These are phyloP conservation scores for Kluyveromyces lactis DNA, from an alignment of 805 yeast species.

Conservation along the genomic window DNA sequence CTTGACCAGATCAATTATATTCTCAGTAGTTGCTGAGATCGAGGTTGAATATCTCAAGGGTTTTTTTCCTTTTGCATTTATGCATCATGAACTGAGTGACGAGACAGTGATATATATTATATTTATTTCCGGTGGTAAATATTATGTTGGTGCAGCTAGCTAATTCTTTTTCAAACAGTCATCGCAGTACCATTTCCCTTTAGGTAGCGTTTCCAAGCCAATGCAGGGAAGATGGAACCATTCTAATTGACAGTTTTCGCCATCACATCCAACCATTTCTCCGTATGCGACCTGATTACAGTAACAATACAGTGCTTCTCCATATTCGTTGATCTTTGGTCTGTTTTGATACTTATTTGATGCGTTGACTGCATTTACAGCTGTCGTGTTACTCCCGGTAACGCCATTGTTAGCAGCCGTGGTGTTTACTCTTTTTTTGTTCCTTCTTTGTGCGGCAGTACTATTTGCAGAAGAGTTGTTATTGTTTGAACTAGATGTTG, in stretches of 20 bases:
- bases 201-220: slow-evolving; percentile 78
- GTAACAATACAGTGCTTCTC: slow-evolving; percentile 87
- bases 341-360: slow-evolving; percentile 1
- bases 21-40: too few relatives aligned
- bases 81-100: too few relatives aligned
- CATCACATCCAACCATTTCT: slow-evolving; percentile 99
- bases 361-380: slow-evolving; percentile 6
- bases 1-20: too few relatives aligned
- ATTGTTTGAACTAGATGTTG: too few relatives aligned
- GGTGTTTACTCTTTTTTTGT: slow-evolving; percentile 7
- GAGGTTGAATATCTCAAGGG: too few relatives aligned
- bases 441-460: slow-evolving; percentile 7
- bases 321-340: slow-evolving; percentile 27
- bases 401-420: slow-evolving; percentile 12
- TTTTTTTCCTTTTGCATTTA: too few relatives aligned
- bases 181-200: slow-evolving; percentile 76
- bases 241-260: slow-evolving; percentile 81
- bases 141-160: neutral
- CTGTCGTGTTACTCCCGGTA: slow-evolving; percentile 5
- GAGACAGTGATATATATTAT: too few relatives aligned
- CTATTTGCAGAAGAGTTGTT: too few relatives aligned
- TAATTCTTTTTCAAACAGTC: slow-evolving; percentile 37
- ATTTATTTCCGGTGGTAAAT: too few relatives aligned
- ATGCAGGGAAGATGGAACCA: slow-evolving; percentile 96
- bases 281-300: slow-evolving; percentile 97